Conservation (phyloP, 306 rosid genomes). For the Prunus mume region DNA sequence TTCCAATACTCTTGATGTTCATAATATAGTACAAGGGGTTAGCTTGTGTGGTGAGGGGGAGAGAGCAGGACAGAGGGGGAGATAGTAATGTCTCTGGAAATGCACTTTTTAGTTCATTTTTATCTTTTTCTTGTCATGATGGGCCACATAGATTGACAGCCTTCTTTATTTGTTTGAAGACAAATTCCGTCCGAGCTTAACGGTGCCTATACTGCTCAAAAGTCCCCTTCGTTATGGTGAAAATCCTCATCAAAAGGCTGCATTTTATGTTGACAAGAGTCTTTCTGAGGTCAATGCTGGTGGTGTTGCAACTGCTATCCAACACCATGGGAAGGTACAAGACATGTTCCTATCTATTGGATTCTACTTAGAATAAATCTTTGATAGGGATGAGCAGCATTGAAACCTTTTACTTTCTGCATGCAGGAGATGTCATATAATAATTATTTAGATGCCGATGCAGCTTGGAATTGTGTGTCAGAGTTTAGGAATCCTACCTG, state of each 20-base stretch:
- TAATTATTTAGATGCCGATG: conserved; percentile 94
- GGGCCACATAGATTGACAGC: conserved; percentile 17
- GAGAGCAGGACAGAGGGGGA: not conserved
- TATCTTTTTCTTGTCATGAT: not conserved
- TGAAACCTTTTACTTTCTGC: conserved; percentile 11
- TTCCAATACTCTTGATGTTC: not conserved
- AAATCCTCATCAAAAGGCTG: conserved; percentile 94
- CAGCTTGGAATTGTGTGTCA: conserved; percentile 93
- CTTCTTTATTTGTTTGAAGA: conserved; percentile 40
- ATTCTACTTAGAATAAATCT: not conserved
- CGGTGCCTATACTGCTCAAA: conserved; percentile 62
- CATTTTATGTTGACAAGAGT: conserved; percentile 77
- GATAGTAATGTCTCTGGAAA: not conserved
- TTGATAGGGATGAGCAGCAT: not conserved
- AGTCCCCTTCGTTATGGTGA: conserved; percentile 88
- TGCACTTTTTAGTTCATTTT: not conserved
- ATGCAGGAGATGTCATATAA: conserved; percentile 92
- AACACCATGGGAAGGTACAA: conserved; percentile 85
- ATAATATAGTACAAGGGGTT: not conserved
- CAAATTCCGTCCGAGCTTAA: conserved; percentile 77
- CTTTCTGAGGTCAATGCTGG: conserved; percentile 79
- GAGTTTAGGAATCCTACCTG: conserved; percentile 79
- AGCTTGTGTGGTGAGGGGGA: no score
- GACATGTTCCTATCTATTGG: not conserved
- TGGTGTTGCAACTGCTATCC: conserved; percentile 91